Evolutionary conservation across 768 basidiomycete species (phyloP).

Genomic region (Boletus tomentosulus): DNA sequence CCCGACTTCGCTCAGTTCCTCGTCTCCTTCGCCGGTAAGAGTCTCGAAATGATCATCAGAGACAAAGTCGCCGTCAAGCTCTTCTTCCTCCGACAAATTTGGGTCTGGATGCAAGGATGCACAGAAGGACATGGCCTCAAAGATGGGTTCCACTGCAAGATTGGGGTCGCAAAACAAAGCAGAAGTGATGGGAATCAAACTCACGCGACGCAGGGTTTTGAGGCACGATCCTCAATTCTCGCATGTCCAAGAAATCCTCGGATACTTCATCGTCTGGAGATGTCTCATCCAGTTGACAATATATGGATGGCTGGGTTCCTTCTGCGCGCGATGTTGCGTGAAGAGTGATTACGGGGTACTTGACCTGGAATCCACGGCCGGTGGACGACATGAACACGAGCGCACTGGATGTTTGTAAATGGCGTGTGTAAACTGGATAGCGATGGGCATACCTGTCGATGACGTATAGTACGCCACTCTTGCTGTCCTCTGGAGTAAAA

Average conservation of each 20-base stretch:
- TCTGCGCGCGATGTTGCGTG: slow-evolving; percentile 85
- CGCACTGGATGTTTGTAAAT: slow-evolving; percentile 41
- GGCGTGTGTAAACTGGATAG: slow-evolving; percentile 3
- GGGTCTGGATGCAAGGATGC: slow-evolving; percentile 82
- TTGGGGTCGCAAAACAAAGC: neutral
- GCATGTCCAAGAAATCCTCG: slow-evolving; percentile 50
- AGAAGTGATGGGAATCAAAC: slow-evolving; percentile 27
- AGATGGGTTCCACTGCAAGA: slow-evolving; percentile 71
- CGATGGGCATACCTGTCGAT: slow-evolving; percentile 66
- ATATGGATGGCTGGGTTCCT: slow-evolving; percentile 60
- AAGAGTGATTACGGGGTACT: slow-evolving; percentile 87
- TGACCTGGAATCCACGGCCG: slow-evolving; percentile 74
- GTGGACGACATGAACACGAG: slow-evolving; percentile 73
- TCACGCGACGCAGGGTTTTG: slow-evolving; percentile 52
- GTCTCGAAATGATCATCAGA: slow-evolving; percentile 45
- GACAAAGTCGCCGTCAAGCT: slow-evolving; percentile 53
- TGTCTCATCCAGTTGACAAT: slow-evolving; percentile 91
- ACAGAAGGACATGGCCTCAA: slow-evolving; percentile 81
- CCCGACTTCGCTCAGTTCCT: slow-evolving; percentile 84
- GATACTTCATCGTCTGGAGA: slow-evolving; percentile 34
- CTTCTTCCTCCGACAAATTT: slow-evolving; percentile 37
- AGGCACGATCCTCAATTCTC: slow-evolving; percentile 79
- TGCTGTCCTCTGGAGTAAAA: slow-evolving; percentile 48
- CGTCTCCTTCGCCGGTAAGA: slow-evolving; percentile 52
- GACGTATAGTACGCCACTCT: slow-evolving; percentile 72